Evolutionary conservation across 129 eudicot genomes (phyloP).

Genomic region (Flaveria ramosissima): DNA sequence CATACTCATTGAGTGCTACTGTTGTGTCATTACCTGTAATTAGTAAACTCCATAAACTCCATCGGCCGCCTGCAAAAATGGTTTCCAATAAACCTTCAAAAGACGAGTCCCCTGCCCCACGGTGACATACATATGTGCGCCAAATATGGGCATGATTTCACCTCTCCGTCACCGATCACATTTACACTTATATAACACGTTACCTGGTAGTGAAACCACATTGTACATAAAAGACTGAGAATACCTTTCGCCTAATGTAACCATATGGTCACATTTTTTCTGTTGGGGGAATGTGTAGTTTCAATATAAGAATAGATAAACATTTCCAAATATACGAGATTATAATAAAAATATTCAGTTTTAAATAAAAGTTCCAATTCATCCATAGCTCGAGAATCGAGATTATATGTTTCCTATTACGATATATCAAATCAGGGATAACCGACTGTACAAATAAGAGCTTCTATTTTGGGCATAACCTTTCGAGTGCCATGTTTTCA

Average conservation of each 20-base stretch:
- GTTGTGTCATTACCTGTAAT: too few species aligned
- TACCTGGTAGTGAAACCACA: too few species aligned
- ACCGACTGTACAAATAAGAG: slow-evolving; percentile 19
- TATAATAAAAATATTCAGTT: neutral
- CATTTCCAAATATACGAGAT: slow-evolving; percentile 1
- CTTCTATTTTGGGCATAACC: slow-evolving; percentile 23
- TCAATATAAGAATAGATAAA: neutral
- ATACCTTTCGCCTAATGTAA: slow-evolving; percentile 1
- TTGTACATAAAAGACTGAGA: too few species aligned
- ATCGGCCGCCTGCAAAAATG: too few species aligned
- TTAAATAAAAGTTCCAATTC: slow-evolving; percentile 17
- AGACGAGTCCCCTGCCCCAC: too few species aligned
- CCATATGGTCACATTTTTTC: neutral
- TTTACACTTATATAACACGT: too few species aligned
- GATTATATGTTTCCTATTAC: neutral
- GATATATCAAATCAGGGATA: slow-evolving; percentile 15
- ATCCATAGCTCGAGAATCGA: neutral
- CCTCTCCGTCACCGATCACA: too few species aligned
- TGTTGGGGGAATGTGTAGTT: neutral
- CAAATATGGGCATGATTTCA: too few species aligned
- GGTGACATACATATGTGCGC: too few species aligned
- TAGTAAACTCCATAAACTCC: too few species aligned
- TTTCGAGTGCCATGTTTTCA: slow-evolving; percentile 39
- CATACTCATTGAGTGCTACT: too few species aligned
- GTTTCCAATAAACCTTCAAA: too few species aligned